Evolutionary conservation across 2,329 filamentous ascomycete species (phyloP), one percentile per base, ranked within the genome.

Genomic region (Diplodia mutila): DNA sequence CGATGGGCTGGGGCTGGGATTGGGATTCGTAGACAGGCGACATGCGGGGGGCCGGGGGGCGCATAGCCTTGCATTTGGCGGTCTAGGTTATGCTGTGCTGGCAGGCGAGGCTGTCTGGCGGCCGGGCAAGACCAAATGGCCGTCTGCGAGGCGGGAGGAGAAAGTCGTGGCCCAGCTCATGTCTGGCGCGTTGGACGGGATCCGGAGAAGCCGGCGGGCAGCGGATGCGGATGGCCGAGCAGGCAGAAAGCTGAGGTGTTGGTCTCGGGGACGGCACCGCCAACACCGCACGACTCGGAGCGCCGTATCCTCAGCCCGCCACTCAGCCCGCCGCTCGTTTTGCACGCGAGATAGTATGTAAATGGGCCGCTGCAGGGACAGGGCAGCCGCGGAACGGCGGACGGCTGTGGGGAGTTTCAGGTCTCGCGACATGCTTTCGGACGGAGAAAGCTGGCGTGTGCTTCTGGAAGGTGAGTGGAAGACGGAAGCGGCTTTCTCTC

Each of bases 51-150:
- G 23, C 55, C 55, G 42, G 59, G 48, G 14, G 21, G 39, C 32
- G 49, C 61, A 65, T 29, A 27, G 48, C 32, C 48, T 63, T 63
- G 61, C 61, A 54, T 65, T 46, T 46, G 48, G 61, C 61, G 61
- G 61, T 65, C 61, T 65, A 23, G 46, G 61, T 37, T 29, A 29
- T 54, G 61, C 61, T 65, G 61, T 54, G 61, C 61, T 65, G 61
- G 48, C 61, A 65, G 32, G 57, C 57, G 46, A 61, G 57, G 55
- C 55, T 61, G 55, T 61, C 55, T 61, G 29, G 29, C n/a, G n/a
- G n/a, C n/a, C n/a, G n/a, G n/a, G n/a, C n/a, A n/a, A n/a, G n/a
- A 9, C 39, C 57, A 42, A 32, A 63, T 37, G 32, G 48, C n/a
- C 14, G 55, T 61, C 32, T 61, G n/a, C 53, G 29, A 9, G 1